Conservation (phyloP, 495 filamentous ascomycete genomes). For the Cladorrhinum samala region DNA sequence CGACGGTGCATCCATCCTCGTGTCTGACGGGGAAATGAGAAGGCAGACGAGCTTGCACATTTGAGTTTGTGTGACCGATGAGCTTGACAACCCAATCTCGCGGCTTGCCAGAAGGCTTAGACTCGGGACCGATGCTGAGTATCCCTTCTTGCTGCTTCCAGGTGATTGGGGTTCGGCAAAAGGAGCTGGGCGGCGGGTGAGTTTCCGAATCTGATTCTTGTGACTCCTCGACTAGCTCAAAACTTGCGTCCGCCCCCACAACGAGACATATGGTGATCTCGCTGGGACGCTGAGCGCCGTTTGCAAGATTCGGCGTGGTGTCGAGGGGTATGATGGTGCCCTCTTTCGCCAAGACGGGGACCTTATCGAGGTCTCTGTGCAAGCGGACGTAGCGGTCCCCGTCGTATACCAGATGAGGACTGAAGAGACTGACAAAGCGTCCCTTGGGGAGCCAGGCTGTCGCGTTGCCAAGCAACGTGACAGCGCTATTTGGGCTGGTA, state of each 20-base stretch:
- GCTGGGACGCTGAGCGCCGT: slow-evolving; percentile 37
- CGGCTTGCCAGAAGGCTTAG: slow-evolving; percentile 11
- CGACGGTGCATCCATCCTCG: slow-evolving; percentile 3
- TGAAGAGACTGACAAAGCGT: slow-evolving; percentile 48
- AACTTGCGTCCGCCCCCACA: slow-evolving; percentile 44
- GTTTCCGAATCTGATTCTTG: slow-evolving; percentile 27
- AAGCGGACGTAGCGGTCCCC: slow-evolving; percentile 42
- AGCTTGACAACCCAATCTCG: slow-evolving; percentile 20
- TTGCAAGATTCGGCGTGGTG: slow-evolving; percentile 23
- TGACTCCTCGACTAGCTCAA: slow-evolving; percentile 34
- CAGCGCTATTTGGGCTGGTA: slow-evolving; percentile 35
- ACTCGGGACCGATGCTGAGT: slow-evolving; percentile 22
- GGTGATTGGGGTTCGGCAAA: slow-evolving; percentile 22
- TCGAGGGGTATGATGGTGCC: slow-evolving; percentile 52
- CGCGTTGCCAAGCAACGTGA: slow-evolving; percentile 33
- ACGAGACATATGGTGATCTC: slow-evolving; percentile 44
- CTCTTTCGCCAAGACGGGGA: slow-evolving; percentile 48
- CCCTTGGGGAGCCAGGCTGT: slow-evolving; percentile 47
- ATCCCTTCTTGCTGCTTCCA: slow-evolving; percentile 21
- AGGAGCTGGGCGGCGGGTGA: slow-evolving; percentile 14
- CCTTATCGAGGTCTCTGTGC: slow-evolving; percentile 35
- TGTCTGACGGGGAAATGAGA: slow-evolving; percentile 6
- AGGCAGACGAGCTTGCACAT: neutral
- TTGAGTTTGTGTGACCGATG: slow-evolving; percentile 12
- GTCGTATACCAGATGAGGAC: slow-evolving; percentile 43